Evolutionary conservation across 371 early-diverging fungal genomes (phyloP), one percentile per base, ranked within the genome.

Genomic region (Conidiobolus incongruus): DNA sequence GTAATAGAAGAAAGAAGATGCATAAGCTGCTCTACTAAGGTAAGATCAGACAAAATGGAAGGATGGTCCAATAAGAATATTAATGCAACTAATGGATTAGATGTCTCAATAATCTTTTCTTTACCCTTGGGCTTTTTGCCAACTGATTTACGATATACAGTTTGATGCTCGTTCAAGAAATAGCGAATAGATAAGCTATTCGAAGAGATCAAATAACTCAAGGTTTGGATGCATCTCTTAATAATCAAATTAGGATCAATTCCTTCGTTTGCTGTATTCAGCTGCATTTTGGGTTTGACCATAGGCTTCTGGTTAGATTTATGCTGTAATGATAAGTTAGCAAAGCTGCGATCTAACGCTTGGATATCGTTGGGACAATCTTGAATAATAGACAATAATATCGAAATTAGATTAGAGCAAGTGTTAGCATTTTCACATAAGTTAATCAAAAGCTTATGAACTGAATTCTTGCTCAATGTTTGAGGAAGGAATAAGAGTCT

Each of bases 341-440:
- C 65, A 52, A 85, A 81, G 44, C 76, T 78, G 45, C 65, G 63
- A 43, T 88, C 86, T 0, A 83, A 76, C 15, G 75, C 70, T 13
- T 70, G 71, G 41, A 85, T 49, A 51, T 84, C 83, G 1, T 66
- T 66, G 35, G 76, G 74, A 6, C 83, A 83, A 46, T 86, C 84
- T 44, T 79, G 77, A 34, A 95, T 63, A 21, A 91, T 72, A 22
- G 81, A 79, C 13, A 95, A 66, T 43, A 95, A 58, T 32, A 90
- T 64, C 1, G 80, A 73, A 12, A 94, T 61, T 1, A 93, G 54
- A 44, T 96, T 94, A 7, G 69, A 52, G 8, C 94, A 68, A 1
- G 91, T 81, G 47, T 75, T 73, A 48, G 69, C 72, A 55, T 92
- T 92, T 55, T 92, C 90, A 51, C 86, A 81, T 5, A 96, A 68